Conservation (phyloP, 2,329 filamentous ascomycete species). For the Emergomyces africanus region DNA sequence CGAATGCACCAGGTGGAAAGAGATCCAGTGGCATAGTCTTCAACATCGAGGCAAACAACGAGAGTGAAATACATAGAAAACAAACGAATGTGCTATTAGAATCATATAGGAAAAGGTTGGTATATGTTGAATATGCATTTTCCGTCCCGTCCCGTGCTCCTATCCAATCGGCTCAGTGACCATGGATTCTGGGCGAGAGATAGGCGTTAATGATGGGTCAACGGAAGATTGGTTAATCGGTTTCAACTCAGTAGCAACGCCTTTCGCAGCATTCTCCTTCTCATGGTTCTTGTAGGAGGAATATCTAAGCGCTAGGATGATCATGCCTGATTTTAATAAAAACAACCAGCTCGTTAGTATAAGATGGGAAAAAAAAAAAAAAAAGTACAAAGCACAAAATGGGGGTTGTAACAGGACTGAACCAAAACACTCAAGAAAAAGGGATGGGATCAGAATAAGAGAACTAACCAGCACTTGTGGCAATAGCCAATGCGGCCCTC, state of each 20-base stretch:
- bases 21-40: not conserved
- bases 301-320: slow-evolving; percentile 35
- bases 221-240: not conserved
- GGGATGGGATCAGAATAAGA: not conserved
- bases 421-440: not conserved
- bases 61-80: not conserved
- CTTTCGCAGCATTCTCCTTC: slow-evolving; percentile 23
- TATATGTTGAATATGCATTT: not conserved
- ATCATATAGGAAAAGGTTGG: not conserved
- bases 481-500: slow-evolving; percentile 50
- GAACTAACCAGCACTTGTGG: slow-evolving; percentile 35
- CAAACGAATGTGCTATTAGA: not conserved
- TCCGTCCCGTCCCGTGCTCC: too few relatives aligned
- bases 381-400: not conserved
- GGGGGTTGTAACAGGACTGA: not conserved
- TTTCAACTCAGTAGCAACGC: slow-evolving; percentile 17
- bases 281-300: slow-evolving; percentile 28
- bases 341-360: slow-evolving; percentile 8
- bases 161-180: slow-evolving; percentile 8
- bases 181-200: slow-evolving; percentile 1
- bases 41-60: not conserved
- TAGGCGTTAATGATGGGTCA: not conserved
- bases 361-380: not conserved
- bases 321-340: slow-evolving; percentile 27
- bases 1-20: not conserved